Evolutionary conservation across 805 yeast genomes (phyloP), one percentile per base, ranked within the genome.

Genomic region (Candida ulmi): DNA sequence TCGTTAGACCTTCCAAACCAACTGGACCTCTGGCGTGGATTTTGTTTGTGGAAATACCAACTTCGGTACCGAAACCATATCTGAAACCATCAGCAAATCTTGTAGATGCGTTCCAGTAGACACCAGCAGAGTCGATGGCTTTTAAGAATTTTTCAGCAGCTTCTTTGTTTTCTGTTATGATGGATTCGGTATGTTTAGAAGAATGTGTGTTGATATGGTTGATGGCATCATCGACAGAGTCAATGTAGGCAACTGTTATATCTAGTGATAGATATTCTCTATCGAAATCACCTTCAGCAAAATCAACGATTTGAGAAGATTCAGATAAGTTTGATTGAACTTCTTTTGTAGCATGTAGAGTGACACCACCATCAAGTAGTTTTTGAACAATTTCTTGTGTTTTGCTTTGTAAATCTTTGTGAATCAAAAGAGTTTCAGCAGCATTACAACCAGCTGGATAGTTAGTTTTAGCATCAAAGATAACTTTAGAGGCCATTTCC

Each of bases 361-460:
- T 80, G 21, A 95, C 95, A n/a, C 78, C 79, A 6, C 78, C 76
- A 9, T 68, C 77, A 7, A 74, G 52, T 44, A 91, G 67, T 11
- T 63, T 56, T n/a, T 60, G 55, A n/a, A 69, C 53, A 13, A 70
- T 65, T 19, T 62, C 59, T 13, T 63, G 42, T 13, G 71, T 51
- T 29, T 48, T 54, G 51, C 44, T 64, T 38, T 57, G 67, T 48
- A 59, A 59, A 42, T 50, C 56, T 37, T 69, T 63, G 60, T 83
- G 74, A 35, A 95, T 63, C 41, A 93, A 71, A 24, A 93, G 62
- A 26, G 93, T 87, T 62, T 93, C 99, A 40, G 78, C 91, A 8
- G 99, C 97, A 60, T 93, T 93, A 63, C 99, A 93, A n/a, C 96
- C 99, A 11, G 99, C 99, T 36, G 98, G 97, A 59, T 93, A 93